Percentiles rank a stretch among this genome's conserved stretches.
Evolutionary conservation across 805 yeast species (phyloP).

Genomic region (Ogataea chonburiensis): DNA sequence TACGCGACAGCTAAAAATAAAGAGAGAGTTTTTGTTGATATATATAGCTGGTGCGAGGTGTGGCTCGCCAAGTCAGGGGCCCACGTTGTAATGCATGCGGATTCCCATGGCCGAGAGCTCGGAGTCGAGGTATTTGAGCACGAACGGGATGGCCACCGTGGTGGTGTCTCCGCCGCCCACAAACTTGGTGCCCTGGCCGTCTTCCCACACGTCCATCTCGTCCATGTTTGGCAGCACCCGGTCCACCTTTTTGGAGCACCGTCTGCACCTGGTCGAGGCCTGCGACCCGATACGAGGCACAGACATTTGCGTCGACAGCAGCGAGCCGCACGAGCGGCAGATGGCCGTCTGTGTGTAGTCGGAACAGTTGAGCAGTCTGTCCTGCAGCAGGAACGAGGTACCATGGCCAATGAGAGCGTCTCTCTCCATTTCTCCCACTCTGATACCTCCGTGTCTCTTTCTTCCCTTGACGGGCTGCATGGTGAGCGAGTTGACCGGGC

Average conservation of each 20-base stretch:
- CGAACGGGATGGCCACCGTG: slow-evolving; percentile 95
- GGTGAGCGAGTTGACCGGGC: slow-evolving; percentile 94
- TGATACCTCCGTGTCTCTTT: slow-evolving; percentile 98
- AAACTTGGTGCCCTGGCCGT: slow-evolving; percentile 89
- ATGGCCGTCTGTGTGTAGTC: slow-evolving; percentile 91
- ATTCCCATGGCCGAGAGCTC: slow-evolving; percentile 98
- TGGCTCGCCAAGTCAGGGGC: slow-evolving; percentile 43
- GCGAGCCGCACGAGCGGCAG: slow-evolving; percentile 91
- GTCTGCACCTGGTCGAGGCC: slow-evolving; percentile 81
- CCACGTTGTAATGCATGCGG: slow-evolving; percentile 83
- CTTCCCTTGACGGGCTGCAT: slow-evolving; percentile 99
- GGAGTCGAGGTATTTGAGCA: slow-evolving; percentile 89
- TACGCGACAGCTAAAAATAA: slow-evolving; percentile 7
- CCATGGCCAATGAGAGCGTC: slow-evolving; percentile 99
- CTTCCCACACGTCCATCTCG: slow-evolving; percentile 90
- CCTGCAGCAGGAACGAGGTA: slow-evolving; percentile 91
- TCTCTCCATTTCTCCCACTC: slow-evolving; percentile 99
- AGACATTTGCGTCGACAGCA: slow-evolving; percentile 83
- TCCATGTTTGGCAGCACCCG: slow-evolving; percentile 53
- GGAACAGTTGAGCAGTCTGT: slow-evolving; percentile 89
- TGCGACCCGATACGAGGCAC: slow-evolving; percentile 87
- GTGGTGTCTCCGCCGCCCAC: slow-evolving; percentile 94
- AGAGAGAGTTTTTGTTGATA: no score
- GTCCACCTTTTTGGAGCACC: slow-evolving; percentile 77
- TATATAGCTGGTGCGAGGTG: slow-evolving; percentile 1